phyloP scores from a whole-genome alignment of 257 asterid species.

The Solanum chiquidenum region DNA sequence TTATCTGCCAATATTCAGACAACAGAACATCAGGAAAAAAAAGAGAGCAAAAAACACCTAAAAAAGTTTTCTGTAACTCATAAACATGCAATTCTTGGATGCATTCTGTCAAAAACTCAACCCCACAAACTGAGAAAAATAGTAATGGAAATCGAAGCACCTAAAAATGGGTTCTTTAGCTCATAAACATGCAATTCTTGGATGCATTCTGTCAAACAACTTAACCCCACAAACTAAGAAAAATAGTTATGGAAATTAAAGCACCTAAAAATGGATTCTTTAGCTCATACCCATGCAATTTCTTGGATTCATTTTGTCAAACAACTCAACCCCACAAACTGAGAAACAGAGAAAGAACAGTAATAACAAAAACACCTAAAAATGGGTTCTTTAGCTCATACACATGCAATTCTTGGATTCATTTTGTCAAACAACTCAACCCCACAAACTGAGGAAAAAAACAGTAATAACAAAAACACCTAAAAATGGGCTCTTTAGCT shows the following conservation, averaged over 20 bases:
- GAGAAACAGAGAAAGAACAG: not conserved
- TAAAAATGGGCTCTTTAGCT: not conserved
- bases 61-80: not conserved
- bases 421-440: not conserved
- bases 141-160: not conserved
- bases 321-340: not conserved
- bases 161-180: not conserved
- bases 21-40: not conserved
- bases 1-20: conserved; percentile 17
- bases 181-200: not conserved
- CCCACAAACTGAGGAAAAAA: not conserved
- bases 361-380: not conserved
- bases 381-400: not conserved
- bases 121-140: not conserved
- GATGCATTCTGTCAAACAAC: not conserved
- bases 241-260: not conserved
- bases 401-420: not conserved
- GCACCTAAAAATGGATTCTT: not conserved
- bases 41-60: not conserved
- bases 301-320: not conserved
- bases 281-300: not conserved
- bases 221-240: not conserved
- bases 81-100: not conserved
- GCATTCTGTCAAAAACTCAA: not conserved
- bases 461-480: not conserved